A percentile compares a stretch with the other conserved stretches of the same genome.
These are phyloP conservation scores for Suillus lakei DNA, from an alignment of 768 basidiomycete genomes.

Conservation along the genomic window DNA sequence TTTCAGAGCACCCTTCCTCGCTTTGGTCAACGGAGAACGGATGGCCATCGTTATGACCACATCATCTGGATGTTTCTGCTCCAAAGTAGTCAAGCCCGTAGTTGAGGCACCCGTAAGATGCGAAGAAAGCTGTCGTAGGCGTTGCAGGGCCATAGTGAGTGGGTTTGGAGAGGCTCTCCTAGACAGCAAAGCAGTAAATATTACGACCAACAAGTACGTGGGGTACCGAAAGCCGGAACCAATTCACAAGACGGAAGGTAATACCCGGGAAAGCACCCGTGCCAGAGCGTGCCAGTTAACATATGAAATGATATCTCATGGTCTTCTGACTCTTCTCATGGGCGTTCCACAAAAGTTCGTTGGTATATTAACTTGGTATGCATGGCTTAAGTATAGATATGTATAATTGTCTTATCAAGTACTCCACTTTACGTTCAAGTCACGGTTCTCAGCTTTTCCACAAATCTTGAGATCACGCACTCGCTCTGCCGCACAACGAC, in stretches of 20 bases:
- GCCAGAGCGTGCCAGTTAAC: no score
- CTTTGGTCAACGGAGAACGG: slow-evolving; percentile 76
- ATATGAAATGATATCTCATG: no score
- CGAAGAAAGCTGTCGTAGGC: slow-evolving; percentile 66
- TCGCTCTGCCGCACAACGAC: not conserved
- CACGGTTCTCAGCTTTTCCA: not conserved
- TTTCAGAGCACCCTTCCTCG: slow-evolving; percentile 76
- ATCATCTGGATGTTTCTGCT: slow-evolving; percentile 69
- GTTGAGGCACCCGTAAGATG: slow-evolving; percentile 51
- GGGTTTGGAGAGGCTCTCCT: slow-evolving; percentile 6
- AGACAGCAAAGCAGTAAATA: not conserved
- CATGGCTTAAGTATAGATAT: no score
- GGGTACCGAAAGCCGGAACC: not conserved
- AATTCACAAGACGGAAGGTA: not conserved
- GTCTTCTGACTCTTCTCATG: no score
- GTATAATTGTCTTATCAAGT: not conserved
- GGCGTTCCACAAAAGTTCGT: no score
- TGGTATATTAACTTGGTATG: no score
- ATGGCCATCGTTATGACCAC: slow-evolving; percentile 85
- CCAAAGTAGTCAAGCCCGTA: slow-evolving; percentile 53
- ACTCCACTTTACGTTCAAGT: not conserved
- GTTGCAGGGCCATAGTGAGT: slow-evolving; percentile 50
- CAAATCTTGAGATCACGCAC: not conserved
- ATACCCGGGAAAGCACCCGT: not conserved
- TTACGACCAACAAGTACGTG: not conserved